phyloP scores from a whole-genome alignment of 169 alveolate genomes.

The Plasmodium yoelii region DNA sequence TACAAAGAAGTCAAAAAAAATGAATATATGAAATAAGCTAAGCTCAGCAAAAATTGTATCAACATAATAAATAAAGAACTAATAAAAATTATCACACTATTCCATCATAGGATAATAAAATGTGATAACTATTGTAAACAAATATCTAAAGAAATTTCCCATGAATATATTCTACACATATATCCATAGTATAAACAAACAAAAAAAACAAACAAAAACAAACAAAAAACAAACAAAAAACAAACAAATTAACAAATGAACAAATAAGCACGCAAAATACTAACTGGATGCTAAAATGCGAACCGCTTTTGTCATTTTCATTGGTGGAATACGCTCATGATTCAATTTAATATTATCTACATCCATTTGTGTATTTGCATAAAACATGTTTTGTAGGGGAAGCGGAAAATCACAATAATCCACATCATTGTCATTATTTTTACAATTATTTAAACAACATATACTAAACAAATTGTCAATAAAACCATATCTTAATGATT shows the following conservation, averaged over 20 bases:
- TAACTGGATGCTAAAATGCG: constrained; percentile 7
- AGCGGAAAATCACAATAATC: not conserved
- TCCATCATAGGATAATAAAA: too few relatives aligned
- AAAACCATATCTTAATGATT: constrained; percentile 11
- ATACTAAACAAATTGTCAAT: not conserved
- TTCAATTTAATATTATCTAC: not conserved
- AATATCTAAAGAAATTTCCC: too few relatives aligned
- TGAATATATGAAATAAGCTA: too few relatives aligned
- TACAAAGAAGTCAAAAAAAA: too few relatives aligned
- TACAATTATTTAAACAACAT: not conserved
- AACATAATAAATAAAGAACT: too few relatives aligned
- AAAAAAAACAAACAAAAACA: too few relatives aligned
- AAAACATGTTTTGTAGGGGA: not conserved
- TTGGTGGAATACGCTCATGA: not conserved
- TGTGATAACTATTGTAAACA: too few relatives aligned
- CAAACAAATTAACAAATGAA: too few relatives aligned
- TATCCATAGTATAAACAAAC: too few relatives aligned
- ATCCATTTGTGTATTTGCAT: not conserved
- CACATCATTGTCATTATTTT: not conserved
- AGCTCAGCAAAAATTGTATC: too few relatives aligned
- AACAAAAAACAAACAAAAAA: not conserved
- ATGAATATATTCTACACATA: too few relatives aligned
- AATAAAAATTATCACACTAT: too few relatives aligned
- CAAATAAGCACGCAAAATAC: not conserved
- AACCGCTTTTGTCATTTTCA: constrained; percentile 7